Base-by-base conservation (phyloP, 192 early-diverging fungal species). In the Backusella morwellensis region DNA sequence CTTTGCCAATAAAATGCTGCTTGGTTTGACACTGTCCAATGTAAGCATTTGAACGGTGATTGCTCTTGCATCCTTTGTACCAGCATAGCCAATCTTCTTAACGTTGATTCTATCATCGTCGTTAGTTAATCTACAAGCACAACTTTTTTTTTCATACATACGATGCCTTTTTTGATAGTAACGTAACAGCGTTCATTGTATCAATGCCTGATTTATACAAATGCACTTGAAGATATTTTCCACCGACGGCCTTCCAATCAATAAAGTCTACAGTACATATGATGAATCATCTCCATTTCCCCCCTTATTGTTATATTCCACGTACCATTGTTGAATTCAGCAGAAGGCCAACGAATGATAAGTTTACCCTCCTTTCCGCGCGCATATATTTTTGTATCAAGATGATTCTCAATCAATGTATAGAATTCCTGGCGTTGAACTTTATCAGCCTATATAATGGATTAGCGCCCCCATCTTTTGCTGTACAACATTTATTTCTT, bases 161-260 rank as follows among this genome's bases (percentile, higher is more conserved):
- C 70, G 42, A 23, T 41, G 91, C 66, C 6, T 81, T 66, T 11
- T 84, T 86, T 2, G 91, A 79, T 35, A 96, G 72, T 34, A 74
- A 85, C 73, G 90, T 89, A 50, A 97, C 77, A 0, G 91, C 92
- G 9, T 94, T 93, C 92, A 97, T 96, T 4, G 97, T 95, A 77
- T 99, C 98, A 47, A 82, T 86, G 83, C 97, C 96, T 73, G 97
- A 93, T 83, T 99, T 99, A 82, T 92, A 95, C 81, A 99, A 79
- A 35, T 90, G 88, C 85, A 99, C 98, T 59, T 93, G 86, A 75
- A 89, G 87, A 75, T 91, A 95, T 35, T 95, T 86, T 38, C 96
- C 97, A 9, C 87, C 86, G 0, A 82, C 36, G 6, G 70, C 70
- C 1, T 72, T 72, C 70, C 70, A 72, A 17, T 72, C 70, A 50